These are phyloP conservation scores for Zopfia rhizophila DNA, from an alignment of 2,329 filamentous ascomycete species.

Conservation along the genomic window DNA sequence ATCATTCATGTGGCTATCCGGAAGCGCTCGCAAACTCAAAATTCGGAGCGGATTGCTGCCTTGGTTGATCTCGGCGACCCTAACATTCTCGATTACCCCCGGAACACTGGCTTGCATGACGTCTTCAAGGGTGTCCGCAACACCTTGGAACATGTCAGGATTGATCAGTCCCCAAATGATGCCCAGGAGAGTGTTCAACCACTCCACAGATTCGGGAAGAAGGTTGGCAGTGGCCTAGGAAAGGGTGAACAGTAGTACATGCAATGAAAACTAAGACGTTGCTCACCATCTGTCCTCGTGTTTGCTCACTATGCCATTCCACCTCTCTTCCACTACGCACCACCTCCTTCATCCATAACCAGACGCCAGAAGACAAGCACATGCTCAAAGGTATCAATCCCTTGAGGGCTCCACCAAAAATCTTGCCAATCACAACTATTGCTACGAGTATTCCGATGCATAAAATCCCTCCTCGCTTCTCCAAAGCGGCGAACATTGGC, in stretches of 20 bases:
- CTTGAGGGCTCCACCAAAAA: slow-evolving; percentile 81
- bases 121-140: slow-evolving; percentile 94
- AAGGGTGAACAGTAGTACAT: slow-evolving; percentile 9
- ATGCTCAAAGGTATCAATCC: slow-evolving; percentile 79
- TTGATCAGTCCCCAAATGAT: slow-evolving; percentile 93
- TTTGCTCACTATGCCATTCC: slow-evolving; percentile 90
- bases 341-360: slow-evolving; percentile 89
- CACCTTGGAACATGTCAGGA: slow-evolving; percentile 90
- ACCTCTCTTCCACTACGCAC: slow-evolving; percentile 81
- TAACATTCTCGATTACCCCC: slow-evolving; percentile 90
- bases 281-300: slow-evolving; percentile 78
- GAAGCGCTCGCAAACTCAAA: slow-evolving; percentile 84
- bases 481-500: slow-evolving; percentile 82
- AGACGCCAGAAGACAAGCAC: slow-evolving; percentile 81
- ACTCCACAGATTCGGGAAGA: slow-evolving; percentile 88
- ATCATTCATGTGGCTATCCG: slow-evolving; percentile 82
- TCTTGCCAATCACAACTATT: slow-evolving; percentile 79
- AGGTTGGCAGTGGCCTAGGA: slow-evolving; percentile 80
- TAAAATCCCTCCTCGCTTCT: slow-evolving; percentile 77
- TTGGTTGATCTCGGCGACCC: slow-evolving; percentile 94
- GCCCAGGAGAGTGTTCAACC: slow-evolving; percentile 90
- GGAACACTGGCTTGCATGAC: slow-evolving; percentile 97
- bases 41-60: slow-evolving; percentile 91
- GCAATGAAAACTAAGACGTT: neutral
- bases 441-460: slow-evolving; percentile 75